Evolutionary conservation across 352 stramenopile species (phyloP), one percentile per base, ranked within the genome.

Genomic region (Discostella stelligera): DNA sequence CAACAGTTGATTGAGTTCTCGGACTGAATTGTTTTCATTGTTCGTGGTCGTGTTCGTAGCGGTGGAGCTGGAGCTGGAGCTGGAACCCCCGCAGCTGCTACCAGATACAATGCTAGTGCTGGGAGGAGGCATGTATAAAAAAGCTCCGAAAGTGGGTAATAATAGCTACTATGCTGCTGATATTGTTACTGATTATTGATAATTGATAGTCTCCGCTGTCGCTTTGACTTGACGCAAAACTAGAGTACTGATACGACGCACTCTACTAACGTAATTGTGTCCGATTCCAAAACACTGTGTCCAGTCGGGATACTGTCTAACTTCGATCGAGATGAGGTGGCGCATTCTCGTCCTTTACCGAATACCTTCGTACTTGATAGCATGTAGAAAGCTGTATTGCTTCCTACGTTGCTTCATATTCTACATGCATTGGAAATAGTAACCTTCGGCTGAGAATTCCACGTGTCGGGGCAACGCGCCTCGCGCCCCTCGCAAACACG

Each of bases 1-100:
- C 11, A 82, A 60, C 10, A 82, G 25, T 9, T 63, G 54, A 66
- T 82, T 82, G 10, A 82, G 49, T 53, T 82, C 75, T 20, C 62
- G 69, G 8, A 82, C 58, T 4, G 67, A 73, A 39, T 70, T 68
- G 27, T 70, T 53, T 21, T 72, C 65, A 46, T 63, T 27, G 30
- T 25, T 48, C 16, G 58, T 6, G 11, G 37, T 50, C 18, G 58
- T 6, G 11, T n/a, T 50, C 18, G 58, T 7, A 32, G 27, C 27
- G 27, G 27, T 32, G 27, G 27, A 32, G 14, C 2, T 20, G 49
- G 37, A 25, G 55, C 18, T 48, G 16, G 55, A 25, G 13, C 37
- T 44, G 13, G 7, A 44, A 44, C 7, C 7, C 37, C 37, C 37
- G 13, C 37, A 18, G 10, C 23, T 16, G 53, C 53, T 23, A 18